Evolutionary conservation across 257 asterid genomes (phyloP).

Genomic region (Solanum etuberosum): DNA sequence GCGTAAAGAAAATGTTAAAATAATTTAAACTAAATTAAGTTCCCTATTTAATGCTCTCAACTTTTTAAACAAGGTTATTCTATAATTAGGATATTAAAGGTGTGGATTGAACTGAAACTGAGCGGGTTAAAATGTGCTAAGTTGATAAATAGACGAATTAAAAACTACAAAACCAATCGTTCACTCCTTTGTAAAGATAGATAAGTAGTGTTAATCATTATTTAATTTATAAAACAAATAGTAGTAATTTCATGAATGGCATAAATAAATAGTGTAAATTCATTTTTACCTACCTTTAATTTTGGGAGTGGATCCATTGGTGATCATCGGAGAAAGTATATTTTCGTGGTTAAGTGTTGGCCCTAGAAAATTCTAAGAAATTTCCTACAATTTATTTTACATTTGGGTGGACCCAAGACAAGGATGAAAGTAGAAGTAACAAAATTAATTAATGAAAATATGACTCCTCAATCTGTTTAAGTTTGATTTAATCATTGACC

Average conservation of each 20-base stretch:
- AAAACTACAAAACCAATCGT: background rate
- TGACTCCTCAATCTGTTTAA: background rate
- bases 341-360: background rate
- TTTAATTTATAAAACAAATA: background rate
- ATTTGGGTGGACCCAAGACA: background rate
- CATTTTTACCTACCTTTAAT: background rate
- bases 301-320: background rate
- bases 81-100: too few relatives aligned
- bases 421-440: background rate
- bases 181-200: background rate
- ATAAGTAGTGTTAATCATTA: background rate
- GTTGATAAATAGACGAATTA: too few relatives aligned
- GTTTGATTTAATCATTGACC: background rate
- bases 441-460: too few relatives aligned
- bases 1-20: background rate
- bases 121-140: too few relatives aligned
- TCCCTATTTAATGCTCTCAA: background rate
- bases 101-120: too few relatives aligned
- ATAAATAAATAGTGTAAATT: background rate
- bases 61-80: too few relatives aligned
- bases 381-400: background rate
- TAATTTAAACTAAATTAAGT: background rate
- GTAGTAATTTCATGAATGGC: background rate
- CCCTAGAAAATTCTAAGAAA: background rate
- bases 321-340: background rate